Conservation (phyloP, 768 basidiomycete genomes). For the Podaxis pistillaris region DNA sequence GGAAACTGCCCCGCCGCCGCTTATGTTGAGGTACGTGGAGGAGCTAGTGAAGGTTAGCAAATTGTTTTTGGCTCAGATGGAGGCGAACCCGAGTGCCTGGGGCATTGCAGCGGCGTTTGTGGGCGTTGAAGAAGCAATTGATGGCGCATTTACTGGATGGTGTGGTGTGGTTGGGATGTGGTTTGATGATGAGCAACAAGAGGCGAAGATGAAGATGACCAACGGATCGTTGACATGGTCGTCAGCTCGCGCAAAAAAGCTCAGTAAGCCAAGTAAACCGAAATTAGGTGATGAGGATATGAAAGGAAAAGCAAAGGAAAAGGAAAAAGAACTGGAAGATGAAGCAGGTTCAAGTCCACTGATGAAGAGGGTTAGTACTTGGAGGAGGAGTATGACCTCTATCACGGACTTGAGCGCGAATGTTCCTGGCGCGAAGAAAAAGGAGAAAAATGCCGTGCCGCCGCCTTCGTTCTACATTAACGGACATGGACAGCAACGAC, state of each 20-base stretch:
- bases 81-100: slow-evolving; percentile 60
- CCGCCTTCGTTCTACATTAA: not conserved
- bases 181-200: slow-evolving; percentile 26
- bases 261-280: slow-evolving; percentile 1
- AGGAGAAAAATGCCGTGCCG: not conserved
- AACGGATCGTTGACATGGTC: not conserved
- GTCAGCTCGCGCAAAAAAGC: not conserved
- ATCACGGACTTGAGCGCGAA: slow-evolving; percentile 15
- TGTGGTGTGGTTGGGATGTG: slow-evolving; percentile 52
- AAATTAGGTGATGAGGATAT: not conserved
- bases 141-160: slow-evolving; percentile 59
- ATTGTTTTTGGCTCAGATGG: slow-evolving; percentile 46
- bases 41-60: slow-evolving; percentile 51
- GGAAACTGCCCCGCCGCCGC: slow-evolving; percentile 44
- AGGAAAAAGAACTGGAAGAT: not conserved
- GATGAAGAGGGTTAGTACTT: slow-evolving; percentile 19
- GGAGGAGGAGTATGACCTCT: slow-evolving; percentile 26
- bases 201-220: not conserved
- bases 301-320: slow-evolving; percentile 3
- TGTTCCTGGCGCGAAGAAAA: not conserved
- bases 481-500: not conserved
- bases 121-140: slow-evolving; percentile 47
- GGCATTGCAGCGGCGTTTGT: slow-evolving; percentile 65
- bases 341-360: not conserved
- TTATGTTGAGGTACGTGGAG: slow-evolving; percentile 51